Evolutionary conservation across 257 asterid species (phyloP).

Genomic region (Thymus mandschuricus): DNA sequence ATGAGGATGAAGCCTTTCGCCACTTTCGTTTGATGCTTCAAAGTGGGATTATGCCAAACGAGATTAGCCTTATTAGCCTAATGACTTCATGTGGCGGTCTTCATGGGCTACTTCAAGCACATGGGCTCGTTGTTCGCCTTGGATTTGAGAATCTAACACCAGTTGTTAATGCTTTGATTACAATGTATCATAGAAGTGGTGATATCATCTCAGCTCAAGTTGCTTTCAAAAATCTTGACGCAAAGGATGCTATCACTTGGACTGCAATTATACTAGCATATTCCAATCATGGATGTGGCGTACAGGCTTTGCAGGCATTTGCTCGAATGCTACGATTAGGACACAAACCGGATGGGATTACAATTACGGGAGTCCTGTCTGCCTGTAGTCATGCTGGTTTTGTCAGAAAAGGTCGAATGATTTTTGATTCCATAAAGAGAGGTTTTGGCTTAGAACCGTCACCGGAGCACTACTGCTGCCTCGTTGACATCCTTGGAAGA

Average conservation of each 20-base stretch:
- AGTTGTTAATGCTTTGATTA: slow-evolving; percentile 55
- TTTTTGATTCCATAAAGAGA: slow-evolving; percentile 53
- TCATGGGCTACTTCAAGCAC: slow-evolving; percentile 51
- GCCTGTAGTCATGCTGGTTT: slow-evolving; percentile 76
- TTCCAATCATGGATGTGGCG: slow-evolving; percentile 62
- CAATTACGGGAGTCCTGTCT: slow-evolving; percentile 59
- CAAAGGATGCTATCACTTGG: slow-evolving; percentile 64
- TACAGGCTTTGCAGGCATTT: slow-evolving; percentile 53
- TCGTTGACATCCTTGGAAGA: slow-evolving; percentile 46
- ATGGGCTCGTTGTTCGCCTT: slow-evolving; percentile 52
- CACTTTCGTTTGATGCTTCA: slow-evolving; percentile 53
- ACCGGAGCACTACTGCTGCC: slow-evolving; percentile 57
- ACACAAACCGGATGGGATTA: slow-evolving; percentile 51
- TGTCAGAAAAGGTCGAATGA: slow-evolving; percentile 57
- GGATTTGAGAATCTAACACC: slow-evolving; percentile 55
- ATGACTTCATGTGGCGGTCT: slow-evolving; percentile 56
- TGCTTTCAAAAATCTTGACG: slow-evolving; percentile 52
- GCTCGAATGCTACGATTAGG: slow-evolving; percentile 57
- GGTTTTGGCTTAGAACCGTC: slow-evolving; percentile 55
- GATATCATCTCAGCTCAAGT: slow-evolving; percentile 53
- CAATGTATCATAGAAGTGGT: slow-evolving; percentile 62
- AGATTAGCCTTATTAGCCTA: slow-evolving; percentile 55
- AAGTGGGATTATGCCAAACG: slow-evolving; percentile 43
- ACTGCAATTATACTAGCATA: slow-evolving; percentile 60
- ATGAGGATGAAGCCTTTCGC: slow-evolving; percentile 51